A percentile compares a stretch with the other conserved stretches of the same genome.
Evolutionary conservation across 2,329 filamentous ascomycete species (phyloP).

Genomic region (Ophiosphaerella korrae): DNA sequence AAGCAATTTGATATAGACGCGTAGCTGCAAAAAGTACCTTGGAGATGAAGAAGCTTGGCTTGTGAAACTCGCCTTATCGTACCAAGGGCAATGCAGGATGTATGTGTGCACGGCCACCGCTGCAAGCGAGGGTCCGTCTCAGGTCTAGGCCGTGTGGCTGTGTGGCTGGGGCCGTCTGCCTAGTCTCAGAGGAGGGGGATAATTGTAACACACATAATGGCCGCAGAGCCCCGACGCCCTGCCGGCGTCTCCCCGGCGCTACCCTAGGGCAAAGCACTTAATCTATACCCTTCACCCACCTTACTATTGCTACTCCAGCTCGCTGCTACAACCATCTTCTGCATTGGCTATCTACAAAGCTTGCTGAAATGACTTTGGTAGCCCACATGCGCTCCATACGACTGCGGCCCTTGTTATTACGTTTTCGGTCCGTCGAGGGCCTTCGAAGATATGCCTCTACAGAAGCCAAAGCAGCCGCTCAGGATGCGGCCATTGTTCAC

Average conservation of each 20-base stretch:
- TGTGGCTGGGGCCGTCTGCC: too few relatives aligned
- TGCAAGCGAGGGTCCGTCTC: background rate
- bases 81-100: background rate
- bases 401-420: constrained; percentile 29
- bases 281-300: too few relatives aligned
- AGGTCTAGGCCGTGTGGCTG: too few relatives aligned
- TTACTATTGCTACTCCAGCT: too few relatives aligned
- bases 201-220: too few relatives aligned
- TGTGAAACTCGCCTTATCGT: constrained; percentile 1
- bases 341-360: background rate
- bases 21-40: background rate
- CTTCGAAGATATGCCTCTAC: constrained; percentile 32
- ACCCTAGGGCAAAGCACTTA: too few relatives aligned
- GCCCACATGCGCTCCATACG: constrained; percentile 35
- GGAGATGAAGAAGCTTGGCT: constrained; percentile 5
- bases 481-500: constrained; percentile 39
- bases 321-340: too few relatives aligned
- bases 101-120: background rate
- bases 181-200: too few relatives aligned
- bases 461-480: constrained; percentile 32
- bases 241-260: too few relatives aligned
- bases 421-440: constrained; percentile 18
- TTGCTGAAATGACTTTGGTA: constrained; percentile 32
- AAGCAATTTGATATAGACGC: too few relatives aligned
- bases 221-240: too few relatives aligned